phyloP scores from a whole-genome alignment of 352 stramenopile species.

The Phytophthora meadii region DNA sequence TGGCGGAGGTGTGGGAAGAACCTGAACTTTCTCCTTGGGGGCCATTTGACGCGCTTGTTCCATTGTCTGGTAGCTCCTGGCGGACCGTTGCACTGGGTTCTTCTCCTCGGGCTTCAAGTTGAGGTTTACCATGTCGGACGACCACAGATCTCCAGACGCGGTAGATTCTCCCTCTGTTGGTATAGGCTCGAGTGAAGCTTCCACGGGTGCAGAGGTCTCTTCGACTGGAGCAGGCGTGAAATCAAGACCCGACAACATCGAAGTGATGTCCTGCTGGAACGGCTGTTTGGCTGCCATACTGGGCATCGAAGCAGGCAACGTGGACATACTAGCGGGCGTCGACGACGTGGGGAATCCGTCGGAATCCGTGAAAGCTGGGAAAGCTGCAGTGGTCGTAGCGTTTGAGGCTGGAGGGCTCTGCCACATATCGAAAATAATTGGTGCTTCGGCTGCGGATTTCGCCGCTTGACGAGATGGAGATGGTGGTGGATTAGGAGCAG shows the following conservation, averaged over 20 bases:
- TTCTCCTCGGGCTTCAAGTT: constrained; percentile 73
- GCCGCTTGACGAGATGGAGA: constrained; percentile 12
- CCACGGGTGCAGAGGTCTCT: constrained; percentile 27
- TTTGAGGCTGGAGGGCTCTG: constrained; percentile 18
- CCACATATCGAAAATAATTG: constrained; percentile 39
- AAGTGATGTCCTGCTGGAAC: constrained; percentile 65
- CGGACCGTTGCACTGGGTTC: constrained; percentile 47
- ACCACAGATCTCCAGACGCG: constrained; percentile 63
- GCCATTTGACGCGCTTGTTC: constrained; percentile 72
- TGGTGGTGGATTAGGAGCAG: constrained; percentile 28
- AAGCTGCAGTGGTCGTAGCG: constrained; percentile 12
- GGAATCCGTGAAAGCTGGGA: constrained; percentile 37
- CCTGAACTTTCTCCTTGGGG: constrained; percentile 66
- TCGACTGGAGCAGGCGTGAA: constrained; percentile 64
- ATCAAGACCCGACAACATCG: constrained; percentile 79
- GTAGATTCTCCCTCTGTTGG: constrained; percentile 39
- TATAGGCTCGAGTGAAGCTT: constrained; percentile 17
- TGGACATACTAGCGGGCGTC: constrained; percentile 13
- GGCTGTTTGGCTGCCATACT: constrained; percentile 17
- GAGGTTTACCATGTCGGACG: constrained; percentile 76
- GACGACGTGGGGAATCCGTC: constrained; percentile 27
- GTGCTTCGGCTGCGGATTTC: constrained; percentile 28
- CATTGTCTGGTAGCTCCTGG: constrained; percentile 70
- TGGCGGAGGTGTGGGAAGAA: constrained; percentile 52
- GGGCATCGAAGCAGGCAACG: constrained; percentile 8